A percentile compares a stretch with the other conserved stretches of the same genome.
Conservation (phyloP, 305 asterid species). For the Euphrasia arctica region DNA sequence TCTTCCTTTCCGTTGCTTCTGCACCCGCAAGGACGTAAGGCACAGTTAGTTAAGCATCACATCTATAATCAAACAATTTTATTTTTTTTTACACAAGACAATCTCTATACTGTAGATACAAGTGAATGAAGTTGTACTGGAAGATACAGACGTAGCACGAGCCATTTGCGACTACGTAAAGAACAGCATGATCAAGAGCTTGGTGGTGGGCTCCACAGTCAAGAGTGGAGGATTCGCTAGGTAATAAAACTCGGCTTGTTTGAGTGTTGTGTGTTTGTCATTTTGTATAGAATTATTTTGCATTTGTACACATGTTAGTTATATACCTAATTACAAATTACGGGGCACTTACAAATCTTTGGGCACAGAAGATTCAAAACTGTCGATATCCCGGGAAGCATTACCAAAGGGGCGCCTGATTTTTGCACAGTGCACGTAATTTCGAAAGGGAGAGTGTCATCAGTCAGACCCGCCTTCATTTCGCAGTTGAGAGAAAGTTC, state of each 20-base stretch:
- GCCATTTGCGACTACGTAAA: constrained; percentile 66
- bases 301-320: too few relatives aligned
- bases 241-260: constrained; percentile 31
- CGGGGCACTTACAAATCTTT: constrained; percentile 26
- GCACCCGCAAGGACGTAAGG: constrained; percentile 91
- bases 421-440: constrained; percentile 75
- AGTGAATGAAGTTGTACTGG: constrained; percentile 67
- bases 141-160: constrained; percentile 64
- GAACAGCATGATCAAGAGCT: constrained; percentile 44
- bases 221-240: constrained; percentile 58
- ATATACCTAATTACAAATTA: not conserved
- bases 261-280: too few relatives aligned
- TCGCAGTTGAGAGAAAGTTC: constrained; percentile 32
- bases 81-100: not conserved
- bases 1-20: constrained; percentile 96
- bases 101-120: constrained; percentile 49
- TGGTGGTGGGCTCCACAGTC: constrained; percentile 63
- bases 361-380: constrained; percentile 62
- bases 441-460: constrained; percentile 64
- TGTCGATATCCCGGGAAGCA: constrained; percentile 51
- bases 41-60: too few relatives aligned
- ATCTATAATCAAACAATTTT: not conserved
- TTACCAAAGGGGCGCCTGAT: constrained; percentile 59
- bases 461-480: constrained; percentile 40
- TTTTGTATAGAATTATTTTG: too few relatives aligned